Evolutionary conservation across 768 basidiomycete species (phyloP).

Genomic region (Lentinula sp.): DNA sequence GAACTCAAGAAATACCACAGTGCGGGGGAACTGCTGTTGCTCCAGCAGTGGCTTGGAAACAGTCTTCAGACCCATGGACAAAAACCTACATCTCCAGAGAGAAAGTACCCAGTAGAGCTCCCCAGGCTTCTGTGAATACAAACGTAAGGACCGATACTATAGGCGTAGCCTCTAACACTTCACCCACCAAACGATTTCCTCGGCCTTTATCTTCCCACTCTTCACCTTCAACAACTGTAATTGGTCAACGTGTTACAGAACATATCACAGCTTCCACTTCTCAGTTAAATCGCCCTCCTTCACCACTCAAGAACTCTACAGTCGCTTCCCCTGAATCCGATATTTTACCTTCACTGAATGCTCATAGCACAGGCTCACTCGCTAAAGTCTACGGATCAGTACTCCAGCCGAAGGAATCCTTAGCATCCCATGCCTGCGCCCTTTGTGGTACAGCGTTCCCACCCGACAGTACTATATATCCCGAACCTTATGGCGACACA

Average conservation of each 20-base stretch:
- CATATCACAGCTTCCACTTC: constrained; percentile 52
- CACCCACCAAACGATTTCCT: constrained; percentile 43
- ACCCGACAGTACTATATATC: constrained; percentile 84
- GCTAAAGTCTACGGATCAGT: constrained; percentile 85
- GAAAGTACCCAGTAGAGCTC: constrained; percentile 35
- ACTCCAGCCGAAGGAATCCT: constrained; percentile 69
- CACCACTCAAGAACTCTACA: constrained; percentile 52
- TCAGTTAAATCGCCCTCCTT: constrained; percentile 37
- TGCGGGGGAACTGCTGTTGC: constrained; percentile 82
- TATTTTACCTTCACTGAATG: constrained; percentile 52
- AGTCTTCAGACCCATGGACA: constrained; percentile 67
- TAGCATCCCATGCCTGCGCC: constrained; percentile 65
- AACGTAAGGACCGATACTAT: constrained; percentile 10
- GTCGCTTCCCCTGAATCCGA: constrained; percentile 50
- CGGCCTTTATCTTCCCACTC: constrained; percentile 33
- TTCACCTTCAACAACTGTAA: constrained; percentile 21
- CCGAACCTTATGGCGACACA: constrained; percentile 45
- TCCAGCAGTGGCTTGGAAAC: constrained; percentile 65
- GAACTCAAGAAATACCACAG: background rate
- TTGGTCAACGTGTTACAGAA: constrained; percentile 46
- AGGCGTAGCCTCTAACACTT: constrained; percentile 12
- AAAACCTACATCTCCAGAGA: constrained; percentile 66
- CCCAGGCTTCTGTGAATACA: constrained; percentile 12
- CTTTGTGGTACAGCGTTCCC: constrained; percentile 60
- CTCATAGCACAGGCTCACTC: constrained; percentile 37